Conservation (phyloP, 441 rosid species). For the Euphorbia celastroides region DNA sequence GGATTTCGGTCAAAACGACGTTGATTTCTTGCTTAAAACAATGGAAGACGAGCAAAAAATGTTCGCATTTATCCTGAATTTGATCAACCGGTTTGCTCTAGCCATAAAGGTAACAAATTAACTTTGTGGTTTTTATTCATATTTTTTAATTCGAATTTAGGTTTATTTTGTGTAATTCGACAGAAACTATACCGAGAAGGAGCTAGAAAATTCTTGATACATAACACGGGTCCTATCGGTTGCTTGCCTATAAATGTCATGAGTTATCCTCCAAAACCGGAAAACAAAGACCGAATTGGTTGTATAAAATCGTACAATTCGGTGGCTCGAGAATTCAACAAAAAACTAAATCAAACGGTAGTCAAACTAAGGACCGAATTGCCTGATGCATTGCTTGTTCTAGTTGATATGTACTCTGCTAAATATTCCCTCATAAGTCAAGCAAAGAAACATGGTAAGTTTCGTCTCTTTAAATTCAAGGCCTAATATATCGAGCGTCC, state of each 20-base stretch:
- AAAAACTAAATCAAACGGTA: slow-evolving; percentile 28
- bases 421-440: slow-evolving; percentile 35
- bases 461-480: neutral
- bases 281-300: slow-evolving; percentile 27
- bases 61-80: neutral
- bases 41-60: slow-evolving; percentile 3
- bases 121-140: too few relatives aligned
- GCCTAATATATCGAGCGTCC: neutral
- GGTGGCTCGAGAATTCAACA: slow-evolving; percentile 43
- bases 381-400: slow-evolving; percentile 23
- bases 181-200: slow-evolving; percentile 36
- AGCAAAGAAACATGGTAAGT: slow-evolving; percentile 2
- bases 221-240: slow-evolving; percentile 52
- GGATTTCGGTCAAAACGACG: slow-evolving; percentile 11
- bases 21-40: neutral
- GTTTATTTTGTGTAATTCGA: neutral
- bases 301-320: slow-evolving; percentile 33
- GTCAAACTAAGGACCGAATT: slow-evolving; percentile 27
- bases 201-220: slow-evolving; percentile 48
- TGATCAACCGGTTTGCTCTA: slow-evolving; percentile 4
- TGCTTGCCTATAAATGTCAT: slow-evolving; percentile 31
- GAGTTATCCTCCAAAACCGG: slow-evolving; percentile 20
- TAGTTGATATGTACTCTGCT: slow-evolving; percentile 37
- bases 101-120: neutral
- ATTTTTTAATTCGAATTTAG: too few relatives aligned